Evolutionary conservation across 768 basidiomycete genomes (phyloP).

Genomic region (Boletus rubropictus): DNA sequence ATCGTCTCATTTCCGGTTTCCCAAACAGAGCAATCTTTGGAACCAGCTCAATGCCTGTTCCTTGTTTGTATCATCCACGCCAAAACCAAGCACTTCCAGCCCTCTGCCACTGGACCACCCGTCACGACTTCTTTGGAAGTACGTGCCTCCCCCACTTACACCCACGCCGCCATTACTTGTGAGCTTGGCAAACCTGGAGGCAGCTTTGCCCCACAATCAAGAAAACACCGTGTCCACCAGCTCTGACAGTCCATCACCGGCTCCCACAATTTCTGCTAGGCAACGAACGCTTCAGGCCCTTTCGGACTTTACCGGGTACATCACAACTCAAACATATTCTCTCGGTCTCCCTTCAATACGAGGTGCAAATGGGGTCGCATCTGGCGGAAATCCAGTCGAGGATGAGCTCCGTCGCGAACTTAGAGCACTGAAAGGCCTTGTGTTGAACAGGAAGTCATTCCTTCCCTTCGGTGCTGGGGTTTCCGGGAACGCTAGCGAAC

Average conservation of each 20-base stretch:
- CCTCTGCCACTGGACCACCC: constrained; percentile 12
- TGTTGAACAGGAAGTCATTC: constrained; percentile 58
- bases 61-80: constrained; percentile 41
- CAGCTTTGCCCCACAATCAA: constrained; percentile 19
- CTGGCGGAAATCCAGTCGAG: constrained; percentile 30
- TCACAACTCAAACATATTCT: constrained; percentile 66
- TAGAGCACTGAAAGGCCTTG: constrained; percentile 70
- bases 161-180: constrained; percentile 27
- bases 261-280: constrained; percentile 31
- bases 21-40: constrained; percentile 50
- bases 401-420: constrained; percentile 74
- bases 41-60: constrained; percentile 46
- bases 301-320: constrained; percentile 72
- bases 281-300: constrained; percentile 63
- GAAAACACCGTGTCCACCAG: constrained; percentile 9
- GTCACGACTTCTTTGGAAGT: constrained; percentile 35
- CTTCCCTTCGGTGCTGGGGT: constrained; percentile 1
- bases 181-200: constrained; percentile 16
- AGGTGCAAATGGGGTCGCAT: constrained; percentile 10
- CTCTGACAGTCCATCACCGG: constrained; percentile 3
- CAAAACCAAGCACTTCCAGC: constrained; percentile 4
- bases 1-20: not conserved
- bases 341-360: constrained; percentile 17
- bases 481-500: constrained; percentile 6
- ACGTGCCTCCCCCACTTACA: constrained; percentile 27